A percentile compares a stretch with the other conserved stretches of the same genome.
These are phyloP conservation scores for Trichoderma hamatum DNA, from an alignment of 2,329 filamentous ascomycete genomes.

Conservation along the genomic window DNA sequence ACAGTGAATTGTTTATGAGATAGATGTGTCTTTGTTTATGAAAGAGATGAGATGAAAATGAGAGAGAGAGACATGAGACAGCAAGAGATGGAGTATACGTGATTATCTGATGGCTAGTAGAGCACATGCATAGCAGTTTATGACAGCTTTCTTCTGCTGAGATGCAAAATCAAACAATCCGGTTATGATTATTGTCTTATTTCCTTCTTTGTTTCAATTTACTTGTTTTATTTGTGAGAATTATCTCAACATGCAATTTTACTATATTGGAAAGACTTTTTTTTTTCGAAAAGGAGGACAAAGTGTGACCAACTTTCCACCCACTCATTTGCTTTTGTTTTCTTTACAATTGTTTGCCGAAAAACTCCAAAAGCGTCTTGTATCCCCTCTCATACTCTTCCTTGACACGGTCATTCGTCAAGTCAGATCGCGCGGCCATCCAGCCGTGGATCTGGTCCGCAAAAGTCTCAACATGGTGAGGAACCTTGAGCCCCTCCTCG, in stretches of 20 bases:
- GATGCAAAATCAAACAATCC: too few relatives aligned
- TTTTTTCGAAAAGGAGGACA: background rate
- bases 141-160: background rate
- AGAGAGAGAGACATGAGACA: background rate
- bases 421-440: constrained; percentile 69
- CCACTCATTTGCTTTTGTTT: background rate
- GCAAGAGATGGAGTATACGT: background rate
- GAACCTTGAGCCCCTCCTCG: constrained; percentile 54
- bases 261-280: background rate
- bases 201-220: background rate
- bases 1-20: background rate
- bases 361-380: constrained; percentile 61
- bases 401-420: constrained; percentile 59
- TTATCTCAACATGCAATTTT: too few relatives aligned
- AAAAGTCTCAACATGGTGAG: constrained; percentile 68
- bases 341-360: constrained; percentile 52
- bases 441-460: constrained; percentile 70
- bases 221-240: background rate
- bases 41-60: background rate
- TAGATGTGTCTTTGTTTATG: background rate
- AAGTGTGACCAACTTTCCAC: background rate
- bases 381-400: constrained; percentile 66
- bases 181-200: background rate
- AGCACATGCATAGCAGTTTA: background rate
- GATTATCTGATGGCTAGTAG: background rate